Evolutionary conservation across 1,139 yeast genomes (phyloP).

Genomic region (Hansenula sp.): DNA sequence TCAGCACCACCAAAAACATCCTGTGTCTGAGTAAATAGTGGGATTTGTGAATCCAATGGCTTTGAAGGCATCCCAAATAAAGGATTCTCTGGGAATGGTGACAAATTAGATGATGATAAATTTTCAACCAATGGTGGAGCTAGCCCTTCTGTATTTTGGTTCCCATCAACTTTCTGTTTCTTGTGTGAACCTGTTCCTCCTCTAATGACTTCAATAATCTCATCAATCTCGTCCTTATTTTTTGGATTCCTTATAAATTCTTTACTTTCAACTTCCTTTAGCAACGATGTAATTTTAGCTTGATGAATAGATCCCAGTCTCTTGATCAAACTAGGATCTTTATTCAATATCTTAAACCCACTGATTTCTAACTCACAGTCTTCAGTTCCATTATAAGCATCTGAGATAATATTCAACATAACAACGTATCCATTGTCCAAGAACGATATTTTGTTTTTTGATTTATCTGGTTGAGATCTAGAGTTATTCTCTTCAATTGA

Average conservation of each 20-base stretch:
- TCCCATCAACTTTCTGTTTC: not conserved
- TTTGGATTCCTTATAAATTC: not conserved
- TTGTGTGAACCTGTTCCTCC: not conserved
- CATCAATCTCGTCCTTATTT: not conserved
- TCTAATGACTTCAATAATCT: not conserved
- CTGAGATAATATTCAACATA: conserved; percentile 2
- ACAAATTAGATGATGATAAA: not conserved
- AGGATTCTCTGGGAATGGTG: not conserved
- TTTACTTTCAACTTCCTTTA: conserved; percentile 1
- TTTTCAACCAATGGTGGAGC: not conserved
- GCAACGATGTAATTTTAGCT: conserved; percentile 5
- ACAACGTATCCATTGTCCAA: conserved; percentile 2
- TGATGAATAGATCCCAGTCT: conserved; percentile 3
- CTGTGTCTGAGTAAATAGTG: too few relatives aligned
- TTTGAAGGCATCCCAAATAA: too few relatives aligned
- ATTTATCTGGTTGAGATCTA: not conserved
- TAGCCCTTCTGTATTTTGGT: not conserved
- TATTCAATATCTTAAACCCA: conserved; percentile 6
- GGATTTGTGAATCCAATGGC: too few relatives aligned
- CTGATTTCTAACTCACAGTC: conserved; percentile 3
- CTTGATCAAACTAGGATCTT: conserved; percentile 3
- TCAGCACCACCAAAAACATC: too few relatives aligned
- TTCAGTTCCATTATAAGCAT: conserved; percentile 4
- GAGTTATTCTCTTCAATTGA: not conserved
- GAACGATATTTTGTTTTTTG: not conserved